Base-by-base conservation (phyloP, 768 basidiomycete species). In the Paxillus rubicundulus region DNA sequence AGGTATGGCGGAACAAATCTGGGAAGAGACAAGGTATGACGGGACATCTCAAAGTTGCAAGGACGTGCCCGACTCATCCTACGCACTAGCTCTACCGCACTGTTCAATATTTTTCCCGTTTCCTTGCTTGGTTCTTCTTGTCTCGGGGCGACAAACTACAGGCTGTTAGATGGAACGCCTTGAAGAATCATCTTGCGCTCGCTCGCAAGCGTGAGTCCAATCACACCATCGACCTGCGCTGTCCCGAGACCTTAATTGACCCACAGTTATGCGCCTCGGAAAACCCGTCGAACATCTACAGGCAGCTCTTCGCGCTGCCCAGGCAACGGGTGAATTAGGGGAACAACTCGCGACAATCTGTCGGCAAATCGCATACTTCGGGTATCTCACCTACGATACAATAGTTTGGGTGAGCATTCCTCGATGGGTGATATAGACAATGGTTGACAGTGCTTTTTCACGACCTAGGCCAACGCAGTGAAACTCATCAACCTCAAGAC, bases 261-360 rank as follows among this genome's bases (percentile, higher is more conserved):
- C 45, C 9, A 16, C 57, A 98, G 96, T 97, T 34, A 77, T 98
- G 78, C 85, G 97, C 14, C 76, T 99, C 48, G 92, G 93, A 60
- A 96, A 98, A 71, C 93, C 94, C 8, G 61, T 95, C 56, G 97
- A 99, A 66, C 92, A 97, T 71, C 76, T 95, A 6, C 96, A 98
- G 68, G 84, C 92, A 1, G 94, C 92, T 28, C 73, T 97, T 41
- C 86, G 85, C 47, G 85, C 88, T 17, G 73, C 83, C 3, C 70
- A 84, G 24, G 66, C 79, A 1, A 56, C 81, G 4, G 77, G 77
- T 6, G 79, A 84, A 50, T 59, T 84, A 1, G 71, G 78, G 10
- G 91, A 98, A 65, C 86, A 87, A 56, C 73, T 94, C 50, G 80
- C 87, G 1, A 84, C 88, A 20, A 83, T 97, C 59, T 85, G 80